Evolutionary conservation across 2,329 filamentous ascomycete genomes (phyloP).

Genomic region (Colletotrichum sp.): DNA sequence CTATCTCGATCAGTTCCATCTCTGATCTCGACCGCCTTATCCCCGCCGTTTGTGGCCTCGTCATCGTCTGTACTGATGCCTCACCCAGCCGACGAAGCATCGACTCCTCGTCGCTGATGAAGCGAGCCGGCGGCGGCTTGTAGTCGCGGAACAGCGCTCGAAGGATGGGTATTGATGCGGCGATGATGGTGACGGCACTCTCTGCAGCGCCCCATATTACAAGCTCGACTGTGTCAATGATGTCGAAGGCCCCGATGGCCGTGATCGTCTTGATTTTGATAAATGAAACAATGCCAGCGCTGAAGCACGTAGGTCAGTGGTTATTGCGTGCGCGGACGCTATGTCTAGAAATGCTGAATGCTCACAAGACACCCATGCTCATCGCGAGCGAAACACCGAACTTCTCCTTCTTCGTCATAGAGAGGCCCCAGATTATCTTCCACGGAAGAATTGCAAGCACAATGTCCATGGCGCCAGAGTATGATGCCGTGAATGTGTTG

Average conservation of each 20-base stretch:
- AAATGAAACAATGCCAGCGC: constrained; percentile 35
- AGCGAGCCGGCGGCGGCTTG: not conserved
- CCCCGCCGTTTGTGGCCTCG: not conserved
- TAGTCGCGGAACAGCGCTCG: constrained; percentile 27
- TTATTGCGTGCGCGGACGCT: not conserved
- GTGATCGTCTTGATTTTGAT: constrained; percentile 32
- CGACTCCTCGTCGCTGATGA: constrained; percentile 9
- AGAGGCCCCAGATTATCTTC: constrained; percentile 43
- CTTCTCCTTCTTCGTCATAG: constrained; percentile 44
- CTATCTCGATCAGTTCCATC: not conserved
- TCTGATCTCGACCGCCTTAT: not conserved
- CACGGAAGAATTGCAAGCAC: constrained; percentile 43
- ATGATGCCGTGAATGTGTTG: constrained; percentile 32
- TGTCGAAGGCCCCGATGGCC: constrained; percentile 23
- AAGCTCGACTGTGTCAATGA: constrained; percentile 25
- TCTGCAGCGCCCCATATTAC: constrained; percentile 34
- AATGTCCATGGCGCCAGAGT: constrained; percentile 43
- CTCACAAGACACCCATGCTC: constrained; percentile 48
- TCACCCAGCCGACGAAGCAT: not conserved
- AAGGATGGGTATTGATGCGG: constrained; percentile 36
- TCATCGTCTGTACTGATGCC: not conserved
- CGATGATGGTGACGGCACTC: constrained; percentile 32
- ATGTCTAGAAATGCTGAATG: not conserved
- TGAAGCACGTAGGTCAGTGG: constrained; percentile 8
- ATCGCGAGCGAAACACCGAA: constrained; percentile 42